Conservation (phyloP, 2,329 filamentous ascomycete genomes). For the Pestalotiopsis fici region DNA sequence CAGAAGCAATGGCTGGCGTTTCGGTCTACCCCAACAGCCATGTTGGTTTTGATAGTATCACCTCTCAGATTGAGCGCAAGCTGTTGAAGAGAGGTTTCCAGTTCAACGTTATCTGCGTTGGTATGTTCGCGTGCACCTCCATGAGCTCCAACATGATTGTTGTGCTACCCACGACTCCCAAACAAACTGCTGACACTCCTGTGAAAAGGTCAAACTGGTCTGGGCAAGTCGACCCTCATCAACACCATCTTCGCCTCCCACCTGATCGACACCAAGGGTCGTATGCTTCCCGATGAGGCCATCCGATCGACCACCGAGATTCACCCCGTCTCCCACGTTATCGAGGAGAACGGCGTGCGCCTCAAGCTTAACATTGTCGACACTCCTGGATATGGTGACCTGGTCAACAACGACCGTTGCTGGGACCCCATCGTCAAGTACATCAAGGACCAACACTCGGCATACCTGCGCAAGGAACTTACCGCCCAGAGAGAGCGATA, state of each 20-base stretch:
- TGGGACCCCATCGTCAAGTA: conserved; percentile 99
- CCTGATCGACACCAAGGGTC: conserved; percentile 98
- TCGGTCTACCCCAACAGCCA: conserved; percentile 91
- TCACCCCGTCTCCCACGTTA: conserved; percentile 95
- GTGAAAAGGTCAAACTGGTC: conserved; percentile 84
- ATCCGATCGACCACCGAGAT: conserved; percentile 97
- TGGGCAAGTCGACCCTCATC: conserved; percentile 98
- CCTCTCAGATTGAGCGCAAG: conserved; percentile 98
- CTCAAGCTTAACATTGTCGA: conserved; percentile 98
- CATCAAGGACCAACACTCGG: conserved; percentile 99
- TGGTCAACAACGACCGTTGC: conserved; percentile 99
- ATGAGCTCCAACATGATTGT: conserved; percentile 3
- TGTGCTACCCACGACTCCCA: conserved; percentile 10
- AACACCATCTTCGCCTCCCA: conserved; percentile 99
- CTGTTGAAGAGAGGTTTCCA: conserved; percentile 99
- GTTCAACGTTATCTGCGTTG: conserved; percentile 99
- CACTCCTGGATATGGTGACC: conserved; percentile 95
- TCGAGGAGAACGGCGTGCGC: conserved; percentile 98
- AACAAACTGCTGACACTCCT: conserved; percentile 22
- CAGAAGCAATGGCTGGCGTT: conserved; percentile 62
- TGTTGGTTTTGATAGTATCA: conserved; percentile 99
- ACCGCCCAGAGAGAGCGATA: conserved; percentile 98
- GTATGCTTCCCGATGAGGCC: conserved; percentile 87
- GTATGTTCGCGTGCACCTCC: conserved; percentile 61
- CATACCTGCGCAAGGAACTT: conserved; percentile 98